Percentiles rank a stretch among this genome's conserved stretches.
phyloP scores from a whole-genome alignment of 257 asterid genomes.

The Solanum rostratum region DNA sequence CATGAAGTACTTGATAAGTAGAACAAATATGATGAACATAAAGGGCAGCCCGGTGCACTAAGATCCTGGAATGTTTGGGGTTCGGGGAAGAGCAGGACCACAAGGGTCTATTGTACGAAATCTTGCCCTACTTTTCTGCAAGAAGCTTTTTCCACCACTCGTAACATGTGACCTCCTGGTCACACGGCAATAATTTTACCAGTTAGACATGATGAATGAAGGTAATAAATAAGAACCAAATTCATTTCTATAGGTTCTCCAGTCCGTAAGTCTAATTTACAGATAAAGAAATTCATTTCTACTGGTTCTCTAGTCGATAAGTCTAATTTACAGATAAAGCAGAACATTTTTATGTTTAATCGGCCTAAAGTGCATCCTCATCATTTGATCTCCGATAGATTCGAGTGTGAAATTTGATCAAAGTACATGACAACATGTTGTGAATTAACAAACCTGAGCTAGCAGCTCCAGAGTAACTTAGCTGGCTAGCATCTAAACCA shows the following conservation, averaged over 20 bases:
- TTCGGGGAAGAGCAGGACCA: not conserved
- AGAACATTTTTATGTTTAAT: not conserved
- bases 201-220: not conserved
- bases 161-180: not conserved
- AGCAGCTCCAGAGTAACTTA: slow-evolving; percentile 39
- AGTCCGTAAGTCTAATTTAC: not conserved
- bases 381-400: not conserved
- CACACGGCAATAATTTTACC: not conserved
- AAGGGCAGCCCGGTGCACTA: not conserved
- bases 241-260: not conserved
- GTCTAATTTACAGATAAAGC: not conserved
- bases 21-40: not conserved
- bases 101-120: not conserved
- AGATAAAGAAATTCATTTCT: not conserved
- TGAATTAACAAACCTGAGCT: slow-evolving; percentile 49
- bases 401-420: not conserved
- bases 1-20: not conserved
- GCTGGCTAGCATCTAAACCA: slow-evolving; percentile 52
- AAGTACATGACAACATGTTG: not conserved
- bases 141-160: not conserved
- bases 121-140: not conserved
- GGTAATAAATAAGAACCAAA: not conserved
- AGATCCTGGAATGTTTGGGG: rapidly evolving
- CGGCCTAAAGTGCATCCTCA: not conserved
- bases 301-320: not conserved